phyloP scores from a whole-genome alignment of 371 early-diverging fungal species.

The Rhizomucor miehei region DNA sequence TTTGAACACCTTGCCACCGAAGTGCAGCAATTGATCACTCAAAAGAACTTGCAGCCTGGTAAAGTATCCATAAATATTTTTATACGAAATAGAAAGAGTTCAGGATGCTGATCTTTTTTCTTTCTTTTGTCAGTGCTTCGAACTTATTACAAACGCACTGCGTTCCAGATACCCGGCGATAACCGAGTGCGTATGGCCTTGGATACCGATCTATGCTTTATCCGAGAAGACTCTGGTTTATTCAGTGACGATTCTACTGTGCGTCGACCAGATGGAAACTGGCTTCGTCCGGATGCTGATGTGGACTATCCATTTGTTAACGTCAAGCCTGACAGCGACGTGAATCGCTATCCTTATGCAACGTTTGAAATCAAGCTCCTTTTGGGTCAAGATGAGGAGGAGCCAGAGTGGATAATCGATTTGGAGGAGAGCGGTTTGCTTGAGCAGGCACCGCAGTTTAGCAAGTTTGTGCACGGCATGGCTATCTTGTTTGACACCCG shows the following conservation, averaged over 20 bases:
- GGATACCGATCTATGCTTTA: conserved; percentile 98
- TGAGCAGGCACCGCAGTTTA: conserved; percentile 97
- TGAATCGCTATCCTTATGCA: conserved; percentile 95
- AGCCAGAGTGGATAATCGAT: conserved; percentile 95
- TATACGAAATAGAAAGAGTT: background rate
- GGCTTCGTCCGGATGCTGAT: conserved; percentile 93
- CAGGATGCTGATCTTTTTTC: background rate
- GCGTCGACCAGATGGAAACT: conserved; percentile 72
- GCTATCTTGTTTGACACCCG: conserved; percentile 88
- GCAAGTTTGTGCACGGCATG: conserved; percentile 98
- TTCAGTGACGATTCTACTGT: conserved; percentile 56
- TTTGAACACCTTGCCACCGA: conserved; percentile 75
- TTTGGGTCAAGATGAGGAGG: conserved; percentile 80
- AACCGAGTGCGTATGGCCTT: conserved; percentile 96
- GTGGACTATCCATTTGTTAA: conserved; percentile 84
- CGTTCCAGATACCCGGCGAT: conserved; percentile 99
- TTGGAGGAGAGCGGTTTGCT: conserved; percentile 89
- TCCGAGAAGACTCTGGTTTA: conserved; percentile 88
- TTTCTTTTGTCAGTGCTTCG: conserved; percentile 61
- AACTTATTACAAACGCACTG: conserved; percentile 98
- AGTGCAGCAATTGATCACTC: conserved; percentile 76
- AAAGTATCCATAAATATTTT: conserved; percentile 27
- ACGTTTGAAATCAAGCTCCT: conserved; percentile 98
- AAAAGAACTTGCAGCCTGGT: conserved; percentile 83
- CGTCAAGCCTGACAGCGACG: conserved; percentile 74